Conservation (phyloP, 2,329 filamentous ascomycete genomes). For the Ascomycota sp. region DNA sequence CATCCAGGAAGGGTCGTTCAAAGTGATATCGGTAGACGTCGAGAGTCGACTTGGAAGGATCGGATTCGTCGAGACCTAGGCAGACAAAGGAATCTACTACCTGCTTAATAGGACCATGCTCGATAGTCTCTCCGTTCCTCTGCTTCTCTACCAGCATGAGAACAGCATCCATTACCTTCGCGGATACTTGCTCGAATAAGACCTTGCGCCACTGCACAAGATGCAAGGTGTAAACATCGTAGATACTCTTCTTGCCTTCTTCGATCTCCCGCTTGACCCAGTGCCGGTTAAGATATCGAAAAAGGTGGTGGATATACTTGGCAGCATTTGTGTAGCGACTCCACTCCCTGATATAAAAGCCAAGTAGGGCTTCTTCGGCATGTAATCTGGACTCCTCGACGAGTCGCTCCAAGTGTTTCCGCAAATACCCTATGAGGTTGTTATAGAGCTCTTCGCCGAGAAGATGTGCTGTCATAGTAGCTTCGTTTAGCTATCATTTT, state of each 20-base stretch:
- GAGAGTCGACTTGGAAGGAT: conserved; percentile 79
- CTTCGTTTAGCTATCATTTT: not conserved
- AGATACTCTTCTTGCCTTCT: conserved; percentile 93
- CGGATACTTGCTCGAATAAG: conserved; percentile 63
- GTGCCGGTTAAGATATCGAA: conserved; percentile 86
- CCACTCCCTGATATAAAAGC: conserved; percentile 95
- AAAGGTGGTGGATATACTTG: conserved; percentile 93
- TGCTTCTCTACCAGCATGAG: conserved; percentile 92
- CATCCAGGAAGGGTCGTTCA: conserved; percentile 71
- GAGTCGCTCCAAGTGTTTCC: conserved; percentile 49
- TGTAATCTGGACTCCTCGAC: conserved; percentile 53
- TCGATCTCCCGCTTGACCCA: conserved; percentile 99
- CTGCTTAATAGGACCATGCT: conserved; percentile 88
- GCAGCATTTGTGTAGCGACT: conserved; percentile 82
- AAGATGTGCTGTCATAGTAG: conserved; percentile 46
- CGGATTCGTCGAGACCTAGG: conserved; percentile 76
- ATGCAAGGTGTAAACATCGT: conserved; percentile 93
- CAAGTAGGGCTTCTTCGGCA: conserved; percentile 69
- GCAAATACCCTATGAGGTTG: conserved; percentile 70
- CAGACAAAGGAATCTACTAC: conserved; percentile 95
- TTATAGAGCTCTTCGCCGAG: conserved; percentile 91
- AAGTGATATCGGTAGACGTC: conserved; percentile 89
- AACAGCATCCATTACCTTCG: conserved; percentile 85
- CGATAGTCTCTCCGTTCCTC: conserved; percentile 89
- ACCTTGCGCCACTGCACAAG: conserved; percentile 87